These are phyloP conservation scores for Calonectria multiphialidica DNA, from an alignment of 2,329 filamentous ascomycete species.

Conservation along the genomic window DNA sequence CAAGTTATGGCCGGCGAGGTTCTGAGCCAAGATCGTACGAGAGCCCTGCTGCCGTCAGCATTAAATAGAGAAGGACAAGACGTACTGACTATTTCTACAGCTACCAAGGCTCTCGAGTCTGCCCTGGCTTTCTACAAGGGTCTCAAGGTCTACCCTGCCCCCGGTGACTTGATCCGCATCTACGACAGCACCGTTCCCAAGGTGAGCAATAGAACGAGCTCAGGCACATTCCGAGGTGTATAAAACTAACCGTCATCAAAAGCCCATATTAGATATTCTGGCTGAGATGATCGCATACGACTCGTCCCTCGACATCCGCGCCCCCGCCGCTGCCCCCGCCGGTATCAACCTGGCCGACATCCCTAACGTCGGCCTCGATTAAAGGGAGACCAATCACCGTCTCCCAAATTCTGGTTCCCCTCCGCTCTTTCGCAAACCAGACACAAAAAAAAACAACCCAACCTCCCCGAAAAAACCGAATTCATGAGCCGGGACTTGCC, in stretches of 20 bases:
- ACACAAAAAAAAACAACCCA: constrained; percentile 36
- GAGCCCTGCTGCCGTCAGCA: not conserved
- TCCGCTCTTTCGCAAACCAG: constrained; percentile 35
- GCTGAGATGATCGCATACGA: constrained; percentile 99
- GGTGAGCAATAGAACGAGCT: constrained; percentile 60
- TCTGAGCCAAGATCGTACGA: constrained; percentile 84
- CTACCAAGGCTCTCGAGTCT: constrained; percentile 80
- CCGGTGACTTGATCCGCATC: constrained; percentile 91
- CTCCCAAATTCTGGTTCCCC: constrained; percentile 28
- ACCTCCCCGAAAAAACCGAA: constrained; percentile 26
- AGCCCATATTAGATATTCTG: constrained; percentile 94
- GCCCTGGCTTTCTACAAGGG: constrained; percentile 98
- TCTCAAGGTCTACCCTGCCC: constrained; percentile 97
- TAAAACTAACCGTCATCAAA: constrained; percentile 52
- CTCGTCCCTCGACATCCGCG: constrained; percentile 74
- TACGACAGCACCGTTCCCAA: constrained; percentile 99
- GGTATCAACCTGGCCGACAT: constrained; percentile 61
- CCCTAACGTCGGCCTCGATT: constrained; percentile 67
- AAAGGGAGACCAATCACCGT: constrained; percentile 43
- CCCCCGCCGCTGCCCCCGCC: constrained; percentile 48
- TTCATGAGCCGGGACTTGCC: constrained; percentile 19
- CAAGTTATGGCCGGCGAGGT: constrained; percentile 91
- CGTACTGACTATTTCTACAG: constrained; percentile 53
- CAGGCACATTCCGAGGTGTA: not conserved
- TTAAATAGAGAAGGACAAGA: not conserved